These are phyloP conservation scores for Nevesoporus exiguus DNA, from an alignment of 768 basidiomycete species.

Conservation along the genomic window DNA sequence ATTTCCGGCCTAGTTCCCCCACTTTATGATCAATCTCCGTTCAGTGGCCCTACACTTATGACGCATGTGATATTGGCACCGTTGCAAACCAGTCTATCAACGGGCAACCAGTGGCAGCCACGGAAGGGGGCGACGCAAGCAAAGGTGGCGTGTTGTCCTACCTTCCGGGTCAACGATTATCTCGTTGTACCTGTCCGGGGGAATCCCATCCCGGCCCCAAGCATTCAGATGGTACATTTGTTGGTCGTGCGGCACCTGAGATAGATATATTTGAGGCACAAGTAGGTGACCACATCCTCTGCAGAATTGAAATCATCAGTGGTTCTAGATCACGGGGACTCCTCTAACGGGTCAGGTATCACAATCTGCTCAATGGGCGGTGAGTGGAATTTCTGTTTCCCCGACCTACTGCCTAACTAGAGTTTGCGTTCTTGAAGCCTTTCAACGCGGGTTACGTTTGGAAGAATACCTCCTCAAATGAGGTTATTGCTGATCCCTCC, in stretches of 20 bases:
- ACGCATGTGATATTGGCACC: conserved; percentile 82
- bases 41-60: conserved; percentile 68
- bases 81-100: conserved; percentile 76
- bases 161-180: conserved; percentile 77
- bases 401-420: not conserved
- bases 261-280: conserved; percentile 91
- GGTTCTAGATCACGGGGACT: conserved; percentile 44
- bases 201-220: conserved; percentile 84
- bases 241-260: conserved; percentile 83
- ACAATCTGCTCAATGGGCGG: conserved; percentile 82
- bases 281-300: conserved; percentile 21
- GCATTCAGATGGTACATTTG: conserved; percentile 68
- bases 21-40: conserved; percentile 1
- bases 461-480: conserved; percentile 57
- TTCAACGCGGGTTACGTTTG: conserved; percentile 72
- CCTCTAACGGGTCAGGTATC: conserved; percentile 62
- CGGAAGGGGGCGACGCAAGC: conserved; percentile 50
- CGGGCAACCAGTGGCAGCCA: conserved; percentile 61
- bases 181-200: conserved; percentile 80
- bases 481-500: conserved; percentile 54
- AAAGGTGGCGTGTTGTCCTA: conserved; percentile 56
- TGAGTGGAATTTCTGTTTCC: conserved; percentile 35
- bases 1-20: not conserved
- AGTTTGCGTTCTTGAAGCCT: conserved; percentile 43
- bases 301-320: conserved; percentile 7